Base-by-base conservation (phyloP, 2,329 filamentous ascomycete genomes). In the Aureobasidium sp. region DNA sequence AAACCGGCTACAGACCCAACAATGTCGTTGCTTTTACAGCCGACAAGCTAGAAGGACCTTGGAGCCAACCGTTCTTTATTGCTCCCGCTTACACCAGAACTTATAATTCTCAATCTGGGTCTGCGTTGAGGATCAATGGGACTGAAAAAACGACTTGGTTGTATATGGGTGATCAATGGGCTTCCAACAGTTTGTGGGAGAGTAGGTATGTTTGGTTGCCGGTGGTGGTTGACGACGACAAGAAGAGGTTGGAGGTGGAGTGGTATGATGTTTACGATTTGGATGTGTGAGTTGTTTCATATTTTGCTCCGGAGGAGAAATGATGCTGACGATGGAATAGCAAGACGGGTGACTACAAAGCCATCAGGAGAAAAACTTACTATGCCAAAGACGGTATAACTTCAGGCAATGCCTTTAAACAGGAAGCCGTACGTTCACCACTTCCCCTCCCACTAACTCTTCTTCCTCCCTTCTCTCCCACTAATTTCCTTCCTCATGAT, bases 161-260 rank as follows among this genome's bases (percentile, higher is more conserved):
- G 65, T 89, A 87, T 71, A 80, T 88, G 73, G 86, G 86, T 17
- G 86, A 89, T 70, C 81, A 86, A 17, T 89, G 86, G 86, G 71
- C 82, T 0, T 77, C 75, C 0, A 82, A 82, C 67, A 81, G 80
- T 0, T 71, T 83, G 0, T 83, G 81, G 81, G 81, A 84, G 63
- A 79, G 76, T 61, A 74, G 81, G 6, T 82, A 83, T 65, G 82
- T 83, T 65, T 84, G 81, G 81, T 74, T 84, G 0, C 81, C 81
- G 0, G 72, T 83, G 7, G 71, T 74, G 0, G 81, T 83, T 45
- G 77, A 82, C 62, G 81, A 84, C 62, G 66, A 74, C 0, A 79
- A 78, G 67, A 82, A 82, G 64, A 76, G 75, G 0, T 74, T 84
- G 3, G 67, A 76, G 3, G 61, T 83, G 0, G 74, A 77, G 15